Percentiles rank a stretch among this genome's conserved stretches.
These are phyloP conservation scores for Haplosporangium sp. DNA, from an alignment of 371 early-diverging fungal species.

Conservation along the genomic window DNA sequence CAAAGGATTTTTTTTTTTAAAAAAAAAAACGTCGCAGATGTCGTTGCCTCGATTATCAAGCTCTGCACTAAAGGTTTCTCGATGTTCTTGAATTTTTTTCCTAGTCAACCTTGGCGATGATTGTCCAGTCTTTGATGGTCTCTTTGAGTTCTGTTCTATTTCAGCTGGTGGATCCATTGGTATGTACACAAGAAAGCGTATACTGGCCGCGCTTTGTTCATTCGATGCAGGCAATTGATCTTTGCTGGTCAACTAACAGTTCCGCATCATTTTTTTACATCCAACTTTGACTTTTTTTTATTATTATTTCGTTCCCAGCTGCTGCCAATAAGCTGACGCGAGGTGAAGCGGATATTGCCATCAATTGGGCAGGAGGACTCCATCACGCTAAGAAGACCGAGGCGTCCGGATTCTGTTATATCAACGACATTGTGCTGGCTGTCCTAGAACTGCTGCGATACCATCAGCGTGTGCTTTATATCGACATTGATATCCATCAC, in stretches of 20 bases:
- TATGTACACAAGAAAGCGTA: slow-evolving; percentile 38
- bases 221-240: background rate
- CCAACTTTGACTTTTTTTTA: background rate
- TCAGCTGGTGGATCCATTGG: slow-evolving; percentile 96
- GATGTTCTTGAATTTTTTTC: background rate
- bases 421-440: slow-evolving; percentile 98
- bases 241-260: background rate
- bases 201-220: background rate
- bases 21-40: too few relatives aligned
- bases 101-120: slow-evolving; percentile 94
- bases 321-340: slow-evolving; percentile 93
- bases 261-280: background rate
- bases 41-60: background rate
- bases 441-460: slow-evolving; percentile 95
- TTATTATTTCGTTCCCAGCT: slow-evolving; percentile 55
- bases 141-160: slow-evolving; percentile 95
- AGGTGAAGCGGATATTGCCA: slow-evolving; percentile 92
- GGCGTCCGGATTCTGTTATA: slow-evolving; percentile 99
- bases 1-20: too few relatives aligned
- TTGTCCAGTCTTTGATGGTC: slow-evolving; percentile 98
- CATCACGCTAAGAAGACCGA: slow-evolving; percentile 98
- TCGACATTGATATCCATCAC: slow-evolving; percentile 99
- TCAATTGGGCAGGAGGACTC: slow-evolving; percentile 99
- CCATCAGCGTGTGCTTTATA: slow-evolving; percentile 97
- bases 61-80: background rate